Evolutionary conservation across 2,329 filamentous ascomycete species (phyloP), one percentile per base, ranked within the genome.

Genomic region (Sordariomycetes sp.): DNA sequence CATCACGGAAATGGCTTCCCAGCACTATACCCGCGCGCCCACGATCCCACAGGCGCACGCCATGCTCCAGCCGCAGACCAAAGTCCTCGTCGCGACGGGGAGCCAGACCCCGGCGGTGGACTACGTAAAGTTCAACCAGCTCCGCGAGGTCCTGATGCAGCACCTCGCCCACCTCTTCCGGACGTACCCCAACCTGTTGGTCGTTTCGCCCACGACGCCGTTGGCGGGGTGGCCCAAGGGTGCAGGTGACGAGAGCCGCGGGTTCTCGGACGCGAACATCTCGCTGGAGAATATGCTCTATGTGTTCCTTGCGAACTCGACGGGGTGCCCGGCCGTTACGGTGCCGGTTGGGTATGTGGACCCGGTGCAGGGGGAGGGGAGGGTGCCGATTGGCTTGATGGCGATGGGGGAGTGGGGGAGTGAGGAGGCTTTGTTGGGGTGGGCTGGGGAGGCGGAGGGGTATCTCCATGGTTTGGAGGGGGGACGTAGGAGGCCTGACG

Each of bases 271-370:
- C 67, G 85, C 78, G 0, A 90, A 94, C 66, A 75, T 72, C 60
- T 84, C 82, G 17, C 73, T 95, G n/a, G 75, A 80, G 28, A 88
- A 81, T 65, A 95, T 96, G 89, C 82, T 86, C 68, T 96, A 89
- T 70, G 84, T 88, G 17, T 95, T 87, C 80, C 70, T 95, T 39
- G 87, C 90, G 7, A 96, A 96, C 69, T 85, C 90, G 63, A 82
- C 78, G 0, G 91, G 91, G 0, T 84, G 85, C 54, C 91, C 91
- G 1, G 83, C 88, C 1, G 79, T 95, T 13, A 83, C 76, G 52
- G 83, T 82, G 39, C 90, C 91, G 0, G 83, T 88, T 12, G 90
- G 89, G 1, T 95, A 90, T 70, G 78, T 75, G 3, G 72, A 81
- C 28, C 75, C 79, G 0, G 70, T 72, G 6, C 72, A 78, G 62